These are phyloP conservation scores for Apiospora malaysiana DNA, from an alignment of 2,329 filamentous ascomycete species.

Conservation along the genomic window DNA sequence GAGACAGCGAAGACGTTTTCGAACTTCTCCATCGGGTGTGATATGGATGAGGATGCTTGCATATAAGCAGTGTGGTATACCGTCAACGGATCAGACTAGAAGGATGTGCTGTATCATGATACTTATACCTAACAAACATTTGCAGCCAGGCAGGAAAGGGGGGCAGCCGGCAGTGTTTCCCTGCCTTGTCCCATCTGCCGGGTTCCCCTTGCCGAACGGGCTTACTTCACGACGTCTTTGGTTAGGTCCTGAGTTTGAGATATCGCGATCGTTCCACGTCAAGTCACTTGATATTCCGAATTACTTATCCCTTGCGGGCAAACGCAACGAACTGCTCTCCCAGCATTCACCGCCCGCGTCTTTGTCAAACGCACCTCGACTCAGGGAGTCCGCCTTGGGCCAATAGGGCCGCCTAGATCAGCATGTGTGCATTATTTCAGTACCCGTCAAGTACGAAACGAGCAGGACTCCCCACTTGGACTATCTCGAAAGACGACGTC, in stretches of 20 bases:
- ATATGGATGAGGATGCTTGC: not conserved
- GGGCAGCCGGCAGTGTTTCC: not conserved
- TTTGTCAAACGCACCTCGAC: not conserved
- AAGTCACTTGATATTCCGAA: too few species aligned
- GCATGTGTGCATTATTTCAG: not conserved
- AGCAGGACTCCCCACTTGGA: not conserved
- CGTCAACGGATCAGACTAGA: not conserved
- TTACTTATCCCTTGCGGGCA: not conserved
- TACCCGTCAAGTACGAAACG: not conserved
- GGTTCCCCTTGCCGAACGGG: not conserved
- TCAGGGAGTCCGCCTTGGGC: not conserved
- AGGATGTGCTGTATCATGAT: not conserved
- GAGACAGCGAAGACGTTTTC: not conserved
- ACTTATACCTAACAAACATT: not conserved
- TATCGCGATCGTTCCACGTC: not conserved
- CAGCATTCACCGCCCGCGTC: not conserved
- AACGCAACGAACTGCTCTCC: not conserved
- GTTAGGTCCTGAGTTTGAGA: not conserved
- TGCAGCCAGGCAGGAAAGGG: not conserved
- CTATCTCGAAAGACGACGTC: not conserved
- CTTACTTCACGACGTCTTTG: not conserved
- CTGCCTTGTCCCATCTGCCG: not conserved
- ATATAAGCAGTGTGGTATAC: not conserved
- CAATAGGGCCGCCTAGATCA: not conserved
- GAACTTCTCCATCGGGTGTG: not conserved